phyloP scores from a whole-genome alignment of 1,139 yeast species.

The Diutina neorugosa region DNA sequence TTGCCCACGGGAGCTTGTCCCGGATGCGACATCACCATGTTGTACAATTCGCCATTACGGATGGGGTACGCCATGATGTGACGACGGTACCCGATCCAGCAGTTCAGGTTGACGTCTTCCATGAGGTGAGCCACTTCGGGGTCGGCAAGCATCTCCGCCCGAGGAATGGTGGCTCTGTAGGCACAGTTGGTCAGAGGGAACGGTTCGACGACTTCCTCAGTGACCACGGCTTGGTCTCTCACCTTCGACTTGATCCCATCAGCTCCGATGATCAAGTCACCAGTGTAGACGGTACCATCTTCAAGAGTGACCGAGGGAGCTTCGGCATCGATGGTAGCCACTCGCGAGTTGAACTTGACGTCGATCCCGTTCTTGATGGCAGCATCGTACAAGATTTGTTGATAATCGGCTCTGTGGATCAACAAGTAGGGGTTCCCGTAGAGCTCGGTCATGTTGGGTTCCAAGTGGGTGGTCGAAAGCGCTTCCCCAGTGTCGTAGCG shows the following conservation, averaged over 20 bases:
- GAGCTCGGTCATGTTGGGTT: conserved; percentile 11
- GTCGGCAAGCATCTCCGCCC: conserved; percentile 11
- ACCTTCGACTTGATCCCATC: conserved; percentile 23
- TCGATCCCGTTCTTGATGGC: conserved; percentile 15
- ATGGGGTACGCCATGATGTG: conserved; percentile 21
- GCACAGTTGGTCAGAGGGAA: conserved; percentile 17
- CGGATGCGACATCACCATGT: conserved; percentile 12
- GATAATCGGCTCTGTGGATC: conserved; percentile 21
- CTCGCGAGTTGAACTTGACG: conserved; percentile 12
- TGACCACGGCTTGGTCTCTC: conserved; percentile 8
- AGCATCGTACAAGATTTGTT: conserved; percentile 13
- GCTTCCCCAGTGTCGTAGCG: conserved; percentile 1
- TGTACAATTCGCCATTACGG: conserved; percentile 8
- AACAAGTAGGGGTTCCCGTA: conserved; percentile 15
- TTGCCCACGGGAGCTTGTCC: conserved; percentile 14
- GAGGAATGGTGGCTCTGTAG: conserved; percentile 14
- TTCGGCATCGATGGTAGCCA: conserved; percentile 13
- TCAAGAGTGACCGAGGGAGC: conserved; percentile 13
- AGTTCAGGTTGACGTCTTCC: conserved; percentile 16
- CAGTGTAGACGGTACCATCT: conserved; percentile 13
- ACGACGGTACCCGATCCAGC: conserved; percentile 21
- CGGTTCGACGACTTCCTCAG: conserved; percentile 8
- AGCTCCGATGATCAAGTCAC: conserved; percentile 24
- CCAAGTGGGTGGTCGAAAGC: conserved; percentile 7
- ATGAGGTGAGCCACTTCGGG: conserved; percentile 14